Evolutionary conservation across 169 alveolate genomes (phyloP).

Genomic region (Cryptosporidium felis): DNA sequence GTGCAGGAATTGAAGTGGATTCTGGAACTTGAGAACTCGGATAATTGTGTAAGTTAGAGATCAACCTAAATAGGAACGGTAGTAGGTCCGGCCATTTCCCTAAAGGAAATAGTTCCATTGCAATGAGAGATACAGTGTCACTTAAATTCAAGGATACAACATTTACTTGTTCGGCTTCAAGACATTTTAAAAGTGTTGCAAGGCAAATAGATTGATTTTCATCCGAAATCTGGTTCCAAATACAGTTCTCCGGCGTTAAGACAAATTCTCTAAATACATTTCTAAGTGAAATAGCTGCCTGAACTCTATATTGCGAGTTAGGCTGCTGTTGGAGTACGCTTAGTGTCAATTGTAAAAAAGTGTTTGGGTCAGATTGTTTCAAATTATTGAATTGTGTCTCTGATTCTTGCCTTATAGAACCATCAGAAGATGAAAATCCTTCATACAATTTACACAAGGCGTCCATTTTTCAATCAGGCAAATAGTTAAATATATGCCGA

Average conservation of each 20-base stretch:
- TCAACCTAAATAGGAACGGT: constrained; percentile 53
- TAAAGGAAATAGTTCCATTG: constrained; percentile 51
- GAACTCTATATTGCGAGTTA: constrained; percentile 63
- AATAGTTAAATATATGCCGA: no score
- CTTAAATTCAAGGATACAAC: constrained; percentile 60
- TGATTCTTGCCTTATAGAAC: constrained; percentile 63
- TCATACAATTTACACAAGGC: constrained; percentile 58
- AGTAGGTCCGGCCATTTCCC: constrained; percentile 68
- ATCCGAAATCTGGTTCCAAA: constrained; percentile 36
- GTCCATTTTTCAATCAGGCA: constrained; percentile 51
- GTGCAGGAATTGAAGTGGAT: constrained; percentile 56
- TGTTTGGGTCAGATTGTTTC: constrained; percentile 60
- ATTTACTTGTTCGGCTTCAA: constrained; percentile 61
- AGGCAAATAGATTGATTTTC: constrained; percentile 55
- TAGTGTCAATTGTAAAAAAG: constrained; percentile 47
- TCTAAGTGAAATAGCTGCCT: constrained; percentile 61
- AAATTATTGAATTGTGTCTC: constrained; percentile 57
- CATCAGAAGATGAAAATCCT: constrained; percentile 68
- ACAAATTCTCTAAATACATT: constrained; percentile 66
- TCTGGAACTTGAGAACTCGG: constrained; percentile 28
- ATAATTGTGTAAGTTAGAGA: constrained; percentile 56
- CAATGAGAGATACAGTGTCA: constrained; percentile 66
- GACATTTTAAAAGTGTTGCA: constrained; percentile 29
- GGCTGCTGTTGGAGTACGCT: constrained; percentile 66
- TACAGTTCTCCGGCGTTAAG: constrained; percentile 58